Conservation (phyloP, 257 asterid species). For the Solanum chmielewskii region DNA sequence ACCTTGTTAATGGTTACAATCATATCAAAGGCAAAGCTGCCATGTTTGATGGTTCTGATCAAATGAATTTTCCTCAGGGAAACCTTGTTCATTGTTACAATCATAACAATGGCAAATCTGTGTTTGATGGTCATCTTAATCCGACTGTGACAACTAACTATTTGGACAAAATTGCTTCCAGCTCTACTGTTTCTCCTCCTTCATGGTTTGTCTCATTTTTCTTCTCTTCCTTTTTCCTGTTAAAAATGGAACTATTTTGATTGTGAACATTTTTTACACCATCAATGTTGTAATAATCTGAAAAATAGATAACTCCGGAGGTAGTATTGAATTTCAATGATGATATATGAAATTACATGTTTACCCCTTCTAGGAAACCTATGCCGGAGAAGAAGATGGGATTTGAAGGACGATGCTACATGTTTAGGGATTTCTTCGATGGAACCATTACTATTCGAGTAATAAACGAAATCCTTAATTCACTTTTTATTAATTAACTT, state of each 20-base stretch:
- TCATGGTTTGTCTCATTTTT: slow-evolving; percentile 1
- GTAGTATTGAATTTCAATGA: neutral
- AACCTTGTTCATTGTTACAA: too few species aligned
- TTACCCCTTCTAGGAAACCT: neutral
- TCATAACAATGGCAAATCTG: too few species aligned
- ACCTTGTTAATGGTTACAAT: too few species aligned
- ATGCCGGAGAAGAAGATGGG: neutral
- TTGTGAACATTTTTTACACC: too few species aligned
- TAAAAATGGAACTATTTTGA: too few species aligned
- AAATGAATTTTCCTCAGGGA: too few species aligned
- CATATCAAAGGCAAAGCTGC: too few species aligned
- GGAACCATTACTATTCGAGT: slow-evolving; percentile 1
- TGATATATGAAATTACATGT: neutral
- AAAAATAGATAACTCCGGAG: neutral
- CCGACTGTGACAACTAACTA: neutral
- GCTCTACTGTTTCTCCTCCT: neutral
- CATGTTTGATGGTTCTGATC: too few species aligned
- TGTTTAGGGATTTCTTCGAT: slow-evolving; percentile 21
- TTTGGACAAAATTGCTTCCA: neutral
- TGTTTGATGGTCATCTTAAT: neutral
- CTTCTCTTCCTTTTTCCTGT: too few species aligned
- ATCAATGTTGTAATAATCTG: too few species aligned
- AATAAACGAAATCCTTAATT: neutral
- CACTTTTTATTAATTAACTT: neutral
- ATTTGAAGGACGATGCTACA: neutral